Base-by-base conservation (phyloP, 805 yeast species). In the Starmerella bacillaris region DNA sequence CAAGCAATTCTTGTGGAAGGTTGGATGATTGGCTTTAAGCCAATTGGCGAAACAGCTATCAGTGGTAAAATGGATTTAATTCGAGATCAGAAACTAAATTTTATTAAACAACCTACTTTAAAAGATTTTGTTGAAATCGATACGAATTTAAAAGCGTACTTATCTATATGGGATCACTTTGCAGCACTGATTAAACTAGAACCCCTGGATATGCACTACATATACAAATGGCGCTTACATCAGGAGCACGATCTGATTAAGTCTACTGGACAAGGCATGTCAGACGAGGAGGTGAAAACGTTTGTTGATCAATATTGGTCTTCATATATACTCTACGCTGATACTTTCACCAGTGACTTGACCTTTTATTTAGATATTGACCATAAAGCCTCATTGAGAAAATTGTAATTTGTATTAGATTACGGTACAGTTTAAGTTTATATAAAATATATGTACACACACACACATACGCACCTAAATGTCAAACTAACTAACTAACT, bases 271-370 rank as follows among this genome's bases (percentile, higher is more conserved):
- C 35, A 46, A 1, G 96, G 96, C 0, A 84, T 89, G 96, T 56
- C 74, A 2, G 89, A 78, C 45, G 62, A 51, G 1, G 66, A 75
- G 46, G 94, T 86, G 4, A 54, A 45, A 7, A 43, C 43, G 15
- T 89, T 89, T 60, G 74, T 86, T 8, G 70, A 75, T 40, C 65
- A 93, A 40, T 86, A 86, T 54, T 76, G 78, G 82, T 93, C 93
- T 1, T 68, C 76, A 24, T 86, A 86, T 48, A 67, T 70, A 41
- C 49, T 84, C 16, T 89, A 78, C 32, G 22, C 21, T 14, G 29
- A 26, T 18, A 7, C 29, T 11, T 14, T 26, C 6, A 8, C 12
- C 9, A 26, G 29, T 18, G 29, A 6, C 14, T 8, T 5, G 9
- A 26, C 29, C 12, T 26, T 15, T 18, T 26, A 26, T 12, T 18